These are phyloP conservation scores for Quercus phellos DNA, from an alignment of 331 rosid species.

Conservation along the genomic window DNA sequence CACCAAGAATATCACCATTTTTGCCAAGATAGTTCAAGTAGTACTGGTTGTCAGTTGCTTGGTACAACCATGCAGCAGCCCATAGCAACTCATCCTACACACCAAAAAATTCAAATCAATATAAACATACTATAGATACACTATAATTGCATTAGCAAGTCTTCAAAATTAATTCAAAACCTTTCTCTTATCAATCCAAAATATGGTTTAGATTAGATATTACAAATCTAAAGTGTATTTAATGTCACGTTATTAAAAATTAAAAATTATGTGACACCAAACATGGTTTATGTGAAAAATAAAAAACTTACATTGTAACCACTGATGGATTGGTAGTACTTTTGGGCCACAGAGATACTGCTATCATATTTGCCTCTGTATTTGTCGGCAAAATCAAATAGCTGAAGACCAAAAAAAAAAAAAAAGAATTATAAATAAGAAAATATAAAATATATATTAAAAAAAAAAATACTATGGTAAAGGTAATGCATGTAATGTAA, in stretches of 20 bases:
- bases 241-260: no score
- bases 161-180: no score
- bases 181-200: no score
- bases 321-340: conserved; percentile 78
- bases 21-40: conserved; percentile 84
- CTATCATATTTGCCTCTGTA: conserved; percentile 94
- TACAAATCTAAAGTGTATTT: no score
- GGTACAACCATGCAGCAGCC: conserved; percentile 96
- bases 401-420: conserved; percentile 21
- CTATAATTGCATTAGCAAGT: no score
- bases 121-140: not conserved
- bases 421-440: not conserved
- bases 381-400: conserved; percentile 83
- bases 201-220: no score
- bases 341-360: conserved; percentile 76
- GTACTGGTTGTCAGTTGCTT: conserved; percentile 73
- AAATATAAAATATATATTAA: not conserved
- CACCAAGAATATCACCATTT: conserved; percentile 90
- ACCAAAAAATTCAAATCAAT: not conserved
- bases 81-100: conserved; percentile 80
- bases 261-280: no score
- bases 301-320: conserved; percentile 46
- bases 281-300: no score
- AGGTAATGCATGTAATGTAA: not conserved
- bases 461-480: not conserved